Conservation (phyloP, 2,329 filamentous ascomycete genomes). For the Pseudomassariella vexata region DNA sequence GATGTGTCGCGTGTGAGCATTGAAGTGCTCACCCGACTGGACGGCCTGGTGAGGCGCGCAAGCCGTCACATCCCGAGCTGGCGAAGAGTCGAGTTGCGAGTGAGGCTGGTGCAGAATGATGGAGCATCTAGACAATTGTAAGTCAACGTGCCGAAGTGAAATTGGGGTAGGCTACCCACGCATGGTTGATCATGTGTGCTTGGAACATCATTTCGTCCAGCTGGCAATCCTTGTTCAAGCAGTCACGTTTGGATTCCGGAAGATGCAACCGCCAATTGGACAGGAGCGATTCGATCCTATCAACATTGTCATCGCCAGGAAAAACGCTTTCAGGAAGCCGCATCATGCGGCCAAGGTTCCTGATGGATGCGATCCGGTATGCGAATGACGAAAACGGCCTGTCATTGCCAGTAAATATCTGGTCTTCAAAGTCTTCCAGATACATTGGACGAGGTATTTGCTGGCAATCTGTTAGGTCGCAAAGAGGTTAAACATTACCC, state of each 20-base stretch:
- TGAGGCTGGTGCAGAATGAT: constrained; percentile 77
- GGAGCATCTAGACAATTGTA: constrained; percentile 36
- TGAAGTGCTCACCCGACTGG: constrained; percentile 46
- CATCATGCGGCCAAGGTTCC: constrained; percentile 75
- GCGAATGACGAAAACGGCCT: constrained; percentile 76
- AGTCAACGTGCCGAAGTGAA: not conserved
- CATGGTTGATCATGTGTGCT: constrained; percentile 71
- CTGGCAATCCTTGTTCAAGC: constrained; percentile 62
- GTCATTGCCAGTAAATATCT: constrained; percentile 65
- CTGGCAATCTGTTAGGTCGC: constrained; percentile 27
- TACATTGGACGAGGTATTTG: constrained; percentile 53
- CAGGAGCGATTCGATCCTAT: constrained; percentile 45
- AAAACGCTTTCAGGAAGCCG: constrained; percentile 44
- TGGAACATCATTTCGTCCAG: constrained; percentile 91
- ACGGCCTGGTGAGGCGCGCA: constrained; percentile 57
- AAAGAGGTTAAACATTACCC: not conserved
- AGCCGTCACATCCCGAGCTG: constrained; percentile 53
- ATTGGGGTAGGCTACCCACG: constrained; percentile 29
- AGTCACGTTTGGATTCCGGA: constrained; percentile 63
- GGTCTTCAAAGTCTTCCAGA: constrained; percentile 70
- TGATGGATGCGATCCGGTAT: constrained; percentile 75
- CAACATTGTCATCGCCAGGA: constrained; percentile 46
- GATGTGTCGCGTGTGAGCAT: constrained; percentile 71
- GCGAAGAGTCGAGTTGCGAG: constrained; percentile 65
- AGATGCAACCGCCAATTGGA: constrained; percentile 77